These are phyloP conservation scores for Fragaria nilgerrensis DNA, from an alignment of 306 rosid genomes.

Conservation along the genomic window DNA sequence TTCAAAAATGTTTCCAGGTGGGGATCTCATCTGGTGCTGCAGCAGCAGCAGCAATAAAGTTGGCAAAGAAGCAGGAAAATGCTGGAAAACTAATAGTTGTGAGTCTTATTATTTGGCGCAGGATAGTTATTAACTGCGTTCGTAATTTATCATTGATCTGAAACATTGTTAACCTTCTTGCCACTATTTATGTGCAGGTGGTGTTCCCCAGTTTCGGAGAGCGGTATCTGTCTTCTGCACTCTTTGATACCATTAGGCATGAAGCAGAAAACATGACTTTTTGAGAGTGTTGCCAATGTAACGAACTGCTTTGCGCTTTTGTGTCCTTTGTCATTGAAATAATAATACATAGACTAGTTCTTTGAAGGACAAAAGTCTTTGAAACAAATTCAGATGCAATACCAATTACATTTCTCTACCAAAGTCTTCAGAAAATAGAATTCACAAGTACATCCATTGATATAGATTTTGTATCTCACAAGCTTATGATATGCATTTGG, in stretches of 20 bases:
- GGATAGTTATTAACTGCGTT: not conserved
- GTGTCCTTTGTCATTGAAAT: not conserved
- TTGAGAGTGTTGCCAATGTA: not conserved
- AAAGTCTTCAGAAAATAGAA: too few relatives aligned
- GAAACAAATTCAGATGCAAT: too few relatives aligned
- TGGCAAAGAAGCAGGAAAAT: constrained; percentile 70
- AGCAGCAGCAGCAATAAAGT: constrained; percentile 59
- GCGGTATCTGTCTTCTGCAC: constrained; percentile 39
- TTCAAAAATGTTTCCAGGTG: constrained; percentile 42
- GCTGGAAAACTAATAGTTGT: constrained; percentile 75
- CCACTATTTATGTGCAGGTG: constrained; percentile 32
- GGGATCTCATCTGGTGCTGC: constrained; percentile 91
- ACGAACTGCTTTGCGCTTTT: not conserved
- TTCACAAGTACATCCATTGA: too few relatives aligned
- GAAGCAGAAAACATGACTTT: constrained; percentile 60
- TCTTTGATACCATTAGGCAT: constrained; percentile 47
- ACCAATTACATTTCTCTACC: too few relatives aligned
- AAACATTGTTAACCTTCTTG: not conserved
- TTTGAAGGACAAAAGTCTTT: too few relatives aligned
- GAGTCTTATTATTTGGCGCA: constrained; percentile 12
- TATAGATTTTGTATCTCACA: too few relatives aligned
- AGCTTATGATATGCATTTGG: too few relatives aligned
- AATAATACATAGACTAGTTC: not conserved
- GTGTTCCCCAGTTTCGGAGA: constrained; percentile 71
- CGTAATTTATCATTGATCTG: not conserved